These are phyloP conservation scores for Penicillium rolfsii DNA, from an alignment of 2,329 filamentous ascomycete species.

Conservation along the genomic window DNA sequence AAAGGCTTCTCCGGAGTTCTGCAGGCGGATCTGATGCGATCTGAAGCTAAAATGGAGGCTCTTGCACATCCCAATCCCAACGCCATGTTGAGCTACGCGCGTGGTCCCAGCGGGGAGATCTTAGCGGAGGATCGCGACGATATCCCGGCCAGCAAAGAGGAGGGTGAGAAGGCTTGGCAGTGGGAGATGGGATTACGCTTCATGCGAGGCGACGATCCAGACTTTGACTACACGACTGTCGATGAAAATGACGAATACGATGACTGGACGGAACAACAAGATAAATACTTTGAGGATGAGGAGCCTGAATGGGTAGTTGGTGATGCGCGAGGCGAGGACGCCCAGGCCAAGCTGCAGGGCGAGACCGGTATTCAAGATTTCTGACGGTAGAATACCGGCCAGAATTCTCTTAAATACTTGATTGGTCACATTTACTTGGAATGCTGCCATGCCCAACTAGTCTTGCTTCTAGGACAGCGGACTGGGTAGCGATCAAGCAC, in stretches of 20 bases:
- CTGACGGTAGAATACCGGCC: constrained; percentile 38
- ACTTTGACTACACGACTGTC: constrained; percentile 75
- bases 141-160: constrained; percentile 62
- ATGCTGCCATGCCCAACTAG: neutral
- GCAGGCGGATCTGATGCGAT: constrained; percentile 74
- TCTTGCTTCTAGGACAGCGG: neutral
- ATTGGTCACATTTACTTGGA: no score
- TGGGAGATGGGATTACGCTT: constrained; percentile 75
- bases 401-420: neutral
- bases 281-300: constrained; percentile 80
- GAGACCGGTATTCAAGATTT: constrained; percentile 76
- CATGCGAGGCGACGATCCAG: constrained; percentile 71
- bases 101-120: constrained; percentile 59
- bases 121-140: constrained; percentile 62
- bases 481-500: neutral
- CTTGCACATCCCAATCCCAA: constrained; percentile 58
- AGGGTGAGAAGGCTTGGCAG: constrained; percentile 70
- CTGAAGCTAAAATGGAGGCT: constrained; percentile 73
- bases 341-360: constrained; percentile 46
- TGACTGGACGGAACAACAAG: constrained; percentile 66
- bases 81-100: constrained; percentile 54
- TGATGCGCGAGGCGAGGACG: constrained; percentile 42
- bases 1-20: constrained; percentile 80
- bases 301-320: constrained; percentile 67
- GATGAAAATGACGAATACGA: constrained; percentile 76